Conservation (phyloP, 805 yeast genomes). For the Jamesozyma spencerorum region DNA sequence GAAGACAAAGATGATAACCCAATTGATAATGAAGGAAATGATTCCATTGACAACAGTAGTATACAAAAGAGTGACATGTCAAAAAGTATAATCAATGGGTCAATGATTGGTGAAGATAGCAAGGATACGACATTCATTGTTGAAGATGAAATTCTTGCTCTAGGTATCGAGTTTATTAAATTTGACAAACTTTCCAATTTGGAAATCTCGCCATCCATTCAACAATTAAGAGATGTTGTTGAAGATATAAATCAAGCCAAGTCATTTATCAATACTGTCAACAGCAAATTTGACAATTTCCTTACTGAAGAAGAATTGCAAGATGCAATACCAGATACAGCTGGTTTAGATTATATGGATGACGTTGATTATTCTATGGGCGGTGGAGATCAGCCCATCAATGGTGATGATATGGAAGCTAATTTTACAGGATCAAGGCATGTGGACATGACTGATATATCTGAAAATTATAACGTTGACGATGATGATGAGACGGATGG, state of each 20-base stretch:
- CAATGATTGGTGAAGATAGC: constrained; percentile 3
- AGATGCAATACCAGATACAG: constrained; percentile 27
- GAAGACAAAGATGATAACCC: constrained; percentile 16
- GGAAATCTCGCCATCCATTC: constrained; percentile 64
- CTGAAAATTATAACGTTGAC: constrained; percentile 17
- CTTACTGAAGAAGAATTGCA: constrained; percentile 25
- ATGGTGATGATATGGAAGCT: constrained; percentile 8
- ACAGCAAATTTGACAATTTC: constrained; percentile 25
- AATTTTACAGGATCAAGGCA: neutral
- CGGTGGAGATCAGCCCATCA: neutral
- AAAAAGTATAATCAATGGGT: constrained; percentile 1
- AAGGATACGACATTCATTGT: constrained; percentile 6
- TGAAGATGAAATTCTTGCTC: constrained; percentile 27
- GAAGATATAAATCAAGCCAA: constrained; percentile 47
- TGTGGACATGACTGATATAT: constrained; percentile 8
- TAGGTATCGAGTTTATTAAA: constrained; percentile 29
- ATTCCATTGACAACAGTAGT: neutral
- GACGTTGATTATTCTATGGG: constrained; percentile 3
- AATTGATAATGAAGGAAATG: constrained; percentile 8
- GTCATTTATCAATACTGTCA: constrained; percentile 35
- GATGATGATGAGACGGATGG: constrained; percentile 10
- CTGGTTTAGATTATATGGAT: constrained; percentile 8
- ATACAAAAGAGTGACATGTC: neutral
- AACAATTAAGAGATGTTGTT: constrained; percentile 49
- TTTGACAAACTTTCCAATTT: constrained; percentile 24